A percentile compares a stretch with the other conserved stretches of the same genome.
Conservation (phyloP, 1,284 basidiomycete species). For the Malassezia japonica region DNA sequence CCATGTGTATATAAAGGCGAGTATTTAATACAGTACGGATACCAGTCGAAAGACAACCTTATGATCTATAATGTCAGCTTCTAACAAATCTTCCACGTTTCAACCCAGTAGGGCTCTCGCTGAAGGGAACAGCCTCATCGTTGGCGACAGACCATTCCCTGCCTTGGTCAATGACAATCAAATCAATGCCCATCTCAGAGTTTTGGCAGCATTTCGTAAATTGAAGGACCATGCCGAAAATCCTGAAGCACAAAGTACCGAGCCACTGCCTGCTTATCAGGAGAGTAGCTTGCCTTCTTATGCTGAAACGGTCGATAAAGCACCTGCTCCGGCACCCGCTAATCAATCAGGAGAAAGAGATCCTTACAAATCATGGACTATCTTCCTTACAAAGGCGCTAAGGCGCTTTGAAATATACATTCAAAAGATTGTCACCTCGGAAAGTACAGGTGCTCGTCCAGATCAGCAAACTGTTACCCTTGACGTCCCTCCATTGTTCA, state of each 20-base stretch:
- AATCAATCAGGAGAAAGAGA: no score
- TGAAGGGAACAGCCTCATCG: no score
- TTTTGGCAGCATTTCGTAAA: neutral
- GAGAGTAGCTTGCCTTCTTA: no score
- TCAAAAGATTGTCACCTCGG: conserved; percentile 16
- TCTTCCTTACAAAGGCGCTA: conserved; percentile 21
- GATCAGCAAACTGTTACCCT: neutral
- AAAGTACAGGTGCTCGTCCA: neutral
- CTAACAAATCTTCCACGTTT: no score
- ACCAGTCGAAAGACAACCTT: neutral
- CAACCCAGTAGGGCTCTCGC: no score
- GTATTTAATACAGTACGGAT: neutral
- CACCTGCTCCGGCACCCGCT: neutral
- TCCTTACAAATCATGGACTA: neutral
- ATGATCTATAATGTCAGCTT: no score
- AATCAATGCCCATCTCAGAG: neutral
- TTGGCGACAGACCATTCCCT: no score
- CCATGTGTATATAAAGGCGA: neutral
- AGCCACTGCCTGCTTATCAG: no score
- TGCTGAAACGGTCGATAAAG: no score
- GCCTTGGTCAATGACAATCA: no score
- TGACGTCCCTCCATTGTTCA: neutral
- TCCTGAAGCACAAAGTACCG: no score
- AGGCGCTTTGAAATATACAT: conserved; percentile 29
- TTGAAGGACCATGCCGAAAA: neutral